Percentiles rank a stretch among this genome's conserved stretches.
These are phyloP conservation scores for Aspergillus sclerotialis DNA, from an alignment of 2,329 filamentous ascomycete species.

Conservation along the genomic window DNA sequence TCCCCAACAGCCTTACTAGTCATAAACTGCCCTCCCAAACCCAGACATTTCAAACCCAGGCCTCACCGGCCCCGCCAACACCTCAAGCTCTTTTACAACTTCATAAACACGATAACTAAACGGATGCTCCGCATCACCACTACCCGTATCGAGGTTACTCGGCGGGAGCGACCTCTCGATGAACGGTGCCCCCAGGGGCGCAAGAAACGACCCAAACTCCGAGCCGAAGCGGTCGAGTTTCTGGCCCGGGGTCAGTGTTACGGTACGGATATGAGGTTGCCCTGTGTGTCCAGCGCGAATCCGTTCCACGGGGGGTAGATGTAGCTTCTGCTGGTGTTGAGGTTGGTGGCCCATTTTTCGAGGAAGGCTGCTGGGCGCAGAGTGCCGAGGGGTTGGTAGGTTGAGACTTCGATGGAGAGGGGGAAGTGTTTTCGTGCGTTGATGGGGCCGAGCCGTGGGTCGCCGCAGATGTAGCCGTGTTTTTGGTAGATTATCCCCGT, in stretches of 20 bases:
- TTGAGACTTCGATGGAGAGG: conserved; percentile 21
- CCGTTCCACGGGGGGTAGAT: conserved; percentile 39
- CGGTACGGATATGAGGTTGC: conserved; percentile 33
- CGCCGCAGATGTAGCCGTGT: conserved; percentile 31
- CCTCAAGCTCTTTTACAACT: conserved; percentile 35
- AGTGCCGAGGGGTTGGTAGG: conserved; percentile 35
- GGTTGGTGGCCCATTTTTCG: conserved; percentile 10
- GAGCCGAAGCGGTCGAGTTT: conserved; percentile 45
- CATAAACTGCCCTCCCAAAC: no score
- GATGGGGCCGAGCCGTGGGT: conserved; percentile 31
- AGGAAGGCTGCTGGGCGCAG: conserved; percentile 37
- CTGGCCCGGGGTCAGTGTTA: conserved; percentile 35
- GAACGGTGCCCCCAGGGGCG: conserved; percentile 41
- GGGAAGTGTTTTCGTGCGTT: conserved; percentile 26
- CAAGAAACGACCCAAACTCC: conserved; percentile 38
- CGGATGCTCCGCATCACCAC: conserved; percentile 31
- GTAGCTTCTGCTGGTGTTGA: conserved; percentile 10
- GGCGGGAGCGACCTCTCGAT: conserved; percentile 44
- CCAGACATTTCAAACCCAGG: conserved; percentile 48
- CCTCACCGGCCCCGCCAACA: conserved; percentile 40
- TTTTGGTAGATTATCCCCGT: conserved; percentile 24
- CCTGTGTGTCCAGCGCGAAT: conserved; percentile 32
- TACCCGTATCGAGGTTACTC: conserved; percentile 37
- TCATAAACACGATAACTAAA: conserved; percentile 46
- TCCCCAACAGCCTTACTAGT: no score